Conservation (phyloP, 345 rosid genomes). For the Gossypium bickii region DNA sequence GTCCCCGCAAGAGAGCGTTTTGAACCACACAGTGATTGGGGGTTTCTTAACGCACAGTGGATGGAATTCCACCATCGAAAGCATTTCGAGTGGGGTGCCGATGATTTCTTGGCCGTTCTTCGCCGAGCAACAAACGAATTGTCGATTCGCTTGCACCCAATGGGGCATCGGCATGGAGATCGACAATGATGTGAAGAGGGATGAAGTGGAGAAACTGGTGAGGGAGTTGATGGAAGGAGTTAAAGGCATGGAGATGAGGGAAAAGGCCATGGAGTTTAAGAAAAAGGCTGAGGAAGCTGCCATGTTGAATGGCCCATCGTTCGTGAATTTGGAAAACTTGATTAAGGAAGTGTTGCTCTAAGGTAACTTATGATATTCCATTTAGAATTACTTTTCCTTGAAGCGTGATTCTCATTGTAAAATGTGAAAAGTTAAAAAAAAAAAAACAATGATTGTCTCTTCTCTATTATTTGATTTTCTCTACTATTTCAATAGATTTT, state of each 20-base stretch:
- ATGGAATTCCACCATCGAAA: background rate
- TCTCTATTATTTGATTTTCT: no score
- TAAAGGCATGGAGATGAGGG: background rate
- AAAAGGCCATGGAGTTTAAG: background rate
- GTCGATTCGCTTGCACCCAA: background rate
- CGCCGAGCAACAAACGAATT: background rate
- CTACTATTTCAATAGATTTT: no score
- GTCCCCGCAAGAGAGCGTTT: background rate
- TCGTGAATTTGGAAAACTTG: background rate
- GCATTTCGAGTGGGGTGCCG: background rate
- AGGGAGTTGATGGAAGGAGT: background rate
- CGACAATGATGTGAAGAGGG: background rate
- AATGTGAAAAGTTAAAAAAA: no score
- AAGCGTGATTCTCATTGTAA: no score
- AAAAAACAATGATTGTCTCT: no score
- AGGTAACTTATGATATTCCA: no score
- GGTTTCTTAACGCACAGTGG: background rate
- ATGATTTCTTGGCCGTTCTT: background rate
- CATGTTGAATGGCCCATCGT: background rate
- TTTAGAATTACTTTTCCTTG: no score
- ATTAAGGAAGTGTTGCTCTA: background rate
- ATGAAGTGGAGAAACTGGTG: background rate
- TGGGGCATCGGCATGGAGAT: background rate
- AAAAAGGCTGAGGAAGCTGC: background rate
- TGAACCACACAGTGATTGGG: background rate